A percentile compares a stretch with the other conserved stretches of the same genome.
Conservation (phyloP, 1,284 basidiomycete genomes). For the Baeospora myosura region DNA sequence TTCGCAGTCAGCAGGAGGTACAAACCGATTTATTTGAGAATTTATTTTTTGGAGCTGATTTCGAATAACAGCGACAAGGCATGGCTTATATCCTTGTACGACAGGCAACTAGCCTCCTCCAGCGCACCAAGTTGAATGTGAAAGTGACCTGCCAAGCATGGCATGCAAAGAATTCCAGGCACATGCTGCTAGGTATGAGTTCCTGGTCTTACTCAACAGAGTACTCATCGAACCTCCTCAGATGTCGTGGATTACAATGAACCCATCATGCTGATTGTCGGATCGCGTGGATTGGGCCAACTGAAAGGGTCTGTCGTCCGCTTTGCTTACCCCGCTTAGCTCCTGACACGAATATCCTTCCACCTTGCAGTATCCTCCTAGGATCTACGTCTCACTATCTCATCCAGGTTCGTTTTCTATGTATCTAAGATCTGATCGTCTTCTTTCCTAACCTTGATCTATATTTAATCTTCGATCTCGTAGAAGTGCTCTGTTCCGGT, state of each 20-base stretch:
- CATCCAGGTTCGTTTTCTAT: conserved; percentile 56
- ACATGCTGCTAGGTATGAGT: conserved; percentile 78
- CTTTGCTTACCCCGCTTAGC: conserved; percentile 2
- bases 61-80: conserved; percentile 90
- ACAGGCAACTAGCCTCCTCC: conserved; percentile 83
- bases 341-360: neutral
- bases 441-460: too few relatives aligned
- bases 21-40: too few relatives aligned
- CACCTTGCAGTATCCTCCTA: conserved; percentile 70
- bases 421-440: conserved; percentile 3
- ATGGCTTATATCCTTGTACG: conserved; percentile 81
- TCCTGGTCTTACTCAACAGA: neutral
- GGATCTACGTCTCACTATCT: conserved; percentile 98
- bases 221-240: conserved; percentile 20
- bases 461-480: too few relatives aligned
- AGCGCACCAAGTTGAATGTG: conserved; percentile 84
- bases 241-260: conserved; percentile 89
- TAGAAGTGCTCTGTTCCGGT: conserved; percentile 86
- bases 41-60: neutral
- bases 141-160: conserved; percentile 89
- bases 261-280: conserved; percentile 92
- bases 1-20: conserved; percentile 86
- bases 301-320: conserved; percentile 71
- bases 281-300: conserved; percentile 85
- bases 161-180: conserved; percentile 90